Conservation (phyloP, 192 early-diverging fungal species). For the Glomus cerebriforme region DNA sequence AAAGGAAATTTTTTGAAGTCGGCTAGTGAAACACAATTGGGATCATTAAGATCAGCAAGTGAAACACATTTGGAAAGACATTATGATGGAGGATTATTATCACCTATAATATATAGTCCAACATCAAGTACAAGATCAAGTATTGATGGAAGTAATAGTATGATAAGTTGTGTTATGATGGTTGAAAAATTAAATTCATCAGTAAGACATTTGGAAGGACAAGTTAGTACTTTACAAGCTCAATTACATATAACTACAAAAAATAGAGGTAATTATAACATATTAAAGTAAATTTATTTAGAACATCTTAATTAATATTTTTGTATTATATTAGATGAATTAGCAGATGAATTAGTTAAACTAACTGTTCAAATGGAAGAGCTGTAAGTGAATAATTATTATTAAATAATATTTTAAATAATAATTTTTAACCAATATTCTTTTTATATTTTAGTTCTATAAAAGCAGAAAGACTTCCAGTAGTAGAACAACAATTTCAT, state of each 20-base stretch:
- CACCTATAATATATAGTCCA: constrained; percentile 18
- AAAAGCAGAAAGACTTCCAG: constrained; percentile 35
- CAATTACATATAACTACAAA: constrained; percentile 65
- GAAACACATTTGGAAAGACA: background rate
- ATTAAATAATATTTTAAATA: constrained; percentile 1
- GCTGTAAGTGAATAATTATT: constrained; percentile 45
- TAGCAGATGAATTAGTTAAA: constrained; percentile 74
- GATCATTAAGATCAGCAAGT: background rate
- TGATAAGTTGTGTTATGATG: constrained; percentile 39
- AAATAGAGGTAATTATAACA: constrained; percentile 50
- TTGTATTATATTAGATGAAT: constrained; percentile 51
- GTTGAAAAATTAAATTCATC: constrained; percentile 63
- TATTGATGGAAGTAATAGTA: constrained; percentile 2
- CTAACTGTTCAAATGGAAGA: constrained; percentile 67
- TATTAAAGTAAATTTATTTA: background rate
- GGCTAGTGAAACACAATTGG: background rate
- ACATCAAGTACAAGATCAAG: constrained; percentile 15
- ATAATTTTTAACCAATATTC: background rate
- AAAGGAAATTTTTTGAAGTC: background rate
- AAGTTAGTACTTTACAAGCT: constrained; percentile 61
- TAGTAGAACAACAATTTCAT: constrained; percentile 53
- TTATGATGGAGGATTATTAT: background rate
- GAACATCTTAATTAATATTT: background rate
- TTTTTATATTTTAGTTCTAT: constrained; percentile 19
- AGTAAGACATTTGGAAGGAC: constrained; percentile 66